Evolutionary conservation across 1,284 basidiomycete genomes (phyloP).

Genomic region (Neonothopanus nambi): DNA sequence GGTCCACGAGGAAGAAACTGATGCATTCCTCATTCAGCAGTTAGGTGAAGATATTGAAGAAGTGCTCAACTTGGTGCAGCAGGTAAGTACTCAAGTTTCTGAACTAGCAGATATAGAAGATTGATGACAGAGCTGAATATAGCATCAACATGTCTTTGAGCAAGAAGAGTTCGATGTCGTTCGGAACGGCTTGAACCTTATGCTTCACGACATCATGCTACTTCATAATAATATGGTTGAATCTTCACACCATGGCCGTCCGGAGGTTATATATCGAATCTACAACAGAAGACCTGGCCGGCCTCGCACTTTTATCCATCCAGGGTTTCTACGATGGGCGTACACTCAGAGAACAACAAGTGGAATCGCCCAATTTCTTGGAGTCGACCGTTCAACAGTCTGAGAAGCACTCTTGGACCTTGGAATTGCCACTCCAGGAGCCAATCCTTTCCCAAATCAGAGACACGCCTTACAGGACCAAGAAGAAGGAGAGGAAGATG

Average conservation of each 20-base stretch:
- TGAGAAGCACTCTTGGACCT: conserved; percentile 22
- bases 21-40: conserved; percentile 1
- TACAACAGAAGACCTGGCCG: conserved; percentile 22
- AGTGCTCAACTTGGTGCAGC: too few relatives aligned
- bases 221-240: conserved; percentile 13
- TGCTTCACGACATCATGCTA: conserved; percentile 5
- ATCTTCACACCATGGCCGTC: conserved; percentile 21
- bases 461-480: not conserved
- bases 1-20: not conserved
- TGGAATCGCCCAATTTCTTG: too few relatives aligned
- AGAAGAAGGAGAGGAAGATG: conserved; percentile 2
- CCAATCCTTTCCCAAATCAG: conserved; percentile 12
- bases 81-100: too few relatives aligned
- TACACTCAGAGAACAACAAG: too few relatives aligned
- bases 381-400: conserved; percentile 21
- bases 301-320: conserved; percentile 26
- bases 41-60: too few relatives aligned
- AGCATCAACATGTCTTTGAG: conserved; percentile 1
- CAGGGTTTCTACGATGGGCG: too few relatives aligned
- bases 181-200: not conserved
- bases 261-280: conserved; percentile 13
- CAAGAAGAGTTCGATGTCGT: not conserved
- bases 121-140: too few relatives aligned
- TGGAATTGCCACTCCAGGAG: conserved; percentile 23
- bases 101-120: too few relatives aligned